Conservation (phyloP, 345 rosid species). For the Pistacia vera region DNA sequence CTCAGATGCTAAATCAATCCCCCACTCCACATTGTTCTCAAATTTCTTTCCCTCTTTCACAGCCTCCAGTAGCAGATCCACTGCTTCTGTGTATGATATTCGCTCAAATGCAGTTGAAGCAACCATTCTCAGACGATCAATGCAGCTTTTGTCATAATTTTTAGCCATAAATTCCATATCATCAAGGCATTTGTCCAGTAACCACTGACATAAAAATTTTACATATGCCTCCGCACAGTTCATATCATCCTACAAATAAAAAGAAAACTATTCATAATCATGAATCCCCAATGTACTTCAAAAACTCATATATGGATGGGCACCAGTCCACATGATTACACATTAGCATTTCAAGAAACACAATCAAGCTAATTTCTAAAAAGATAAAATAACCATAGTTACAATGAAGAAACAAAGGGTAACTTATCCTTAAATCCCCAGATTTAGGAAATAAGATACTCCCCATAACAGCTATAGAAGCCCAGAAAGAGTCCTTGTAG, state of each 20-base stretch:
- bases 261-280: background rate
- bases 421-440: background rate
- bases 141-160: conserved; percentile 67
- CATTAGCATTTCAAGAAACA: background rate
- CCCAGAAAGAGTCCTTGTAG: too few relatives aligned
- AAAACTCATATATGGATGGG: background rate
- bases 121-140: conserved; percentile 73
- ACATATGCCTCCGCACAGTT: conserved; percentile 98
- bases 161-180: conserved; percentile 93
- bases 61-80: conserved; percentile 64
- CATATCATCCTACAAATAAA: conserved; percentile 77
- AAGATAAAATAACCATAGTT: background rate
- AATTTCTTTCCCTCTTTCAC: conserved; percentile 71
- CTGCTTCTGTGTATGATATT: conserved; percentile 81
- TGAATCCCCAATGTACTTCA: background rate
- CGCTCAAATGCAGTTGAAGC: conserved; percentile 88
- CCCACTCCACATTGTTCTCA: conserved; percentile 89
- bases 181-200: conserved; percentile 77
- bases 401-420: background rate
- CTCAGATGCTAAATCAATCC: conserved; percentile 93
- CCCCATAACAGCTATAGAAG: too few relatives aligned
- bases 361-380: background rate
- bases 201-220: conserved; percentile 76
- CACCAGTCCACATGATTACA: background rate
- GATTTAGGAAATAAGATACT: background rate